Percentiles rank a stretch among this genome's conserved stretches.
Conservation (phyloP, 2,329 filamentous ascomycete genomes). For the Nemania sp. region DNA sequence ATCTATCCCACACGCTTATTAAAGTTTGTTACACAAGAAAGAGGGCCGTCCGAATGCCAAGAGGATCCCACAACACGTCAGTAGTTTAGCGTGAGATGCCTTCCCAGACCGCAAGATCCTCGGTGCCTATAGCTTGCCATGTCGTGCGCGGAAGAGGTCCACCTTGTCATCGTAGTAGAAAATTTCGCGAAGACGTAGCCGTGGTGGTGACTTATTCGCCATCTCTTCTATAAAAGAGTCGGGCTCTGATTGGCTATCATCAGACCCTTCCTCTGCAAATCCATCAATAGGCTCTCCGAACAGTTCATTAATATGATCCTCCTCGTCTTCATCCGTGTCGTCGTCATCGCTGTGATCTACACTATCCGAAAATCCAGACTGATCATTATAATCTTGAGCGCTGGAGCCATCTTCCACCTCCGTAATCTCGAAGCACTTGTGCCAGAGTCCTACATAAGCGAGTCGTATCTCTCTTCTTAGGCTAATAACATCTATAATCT, state of each 20-base stretch:
- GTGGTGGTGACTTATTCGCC: slow-evolving; percentile 54
- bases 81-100: slow-evolving; percentile 31
- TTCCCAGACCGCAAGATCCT: slow-evolving; percentile 39
- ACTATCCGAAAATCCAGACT: slow-evolving; percentile 42
- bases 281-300: slow-evolving; percentile 57
- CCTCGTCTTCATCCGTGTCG: slow-evolving; percentile 57
- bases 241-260: slow-evolving; percentile 63
- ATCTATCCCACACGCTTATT: too few relatives aligned
- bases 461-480: slow-evolving; percentile 80
- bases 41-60: slow-evolving; percentile 33
- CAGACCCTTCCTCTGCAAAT: slow-evolving; percentile 58
- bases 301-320: slow-evolving; percentile 56
- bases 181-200: slow-evolving; percentile 79
- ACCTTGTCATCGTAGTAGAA: slow-evolving; percentile 88
- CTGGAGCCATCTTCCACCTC: slow-evolving; percentile 63
- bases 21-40: not conserved
- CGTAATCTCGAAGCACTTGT: slow-evolving; percentile 85
- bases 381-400: slow-evolving; percentile 38
- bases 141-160: slow-evolving; percentile 81
- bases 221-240: slow-evolving; percentile 65
- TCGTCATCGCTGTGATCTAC: slow-evolving; percentile 53
- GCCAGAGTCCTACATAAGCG: slow-evolving; percentile 80
- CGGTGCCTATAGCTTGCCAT: slow-evolving; percentile 61
- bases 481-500: slow-evolving; percentile 82
- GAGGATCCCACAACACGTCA: slow-evolving; percentile 35